Evolutionary conservation across 2,329 filamentous ascomycete genomes (phyloP), one percentile per base, ranked within the genome.

Genomic region (Aspergillus proliferans): DNA sequence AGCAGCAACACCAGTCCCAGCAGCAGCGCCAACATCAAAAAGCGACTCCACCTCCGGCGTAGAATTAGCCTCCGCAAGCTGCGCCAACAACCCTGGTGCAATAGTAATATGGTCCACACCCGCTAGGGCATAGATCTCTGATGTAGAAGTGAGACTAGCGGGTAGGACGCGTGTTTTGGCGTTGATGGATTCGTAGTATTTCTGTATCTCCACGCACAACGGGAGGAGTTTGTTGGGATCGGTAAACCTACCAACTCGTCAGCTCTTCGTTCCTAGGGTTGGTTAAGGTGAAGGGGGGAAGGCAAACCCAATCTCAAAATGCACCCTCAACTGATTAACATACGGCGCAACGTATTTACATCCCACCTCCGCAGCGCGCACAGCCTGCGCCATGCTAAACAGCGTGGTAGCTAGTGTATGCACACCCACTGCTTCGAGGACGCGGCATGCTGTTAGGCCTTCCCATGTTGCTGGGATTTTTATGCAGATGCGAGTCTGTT

Each of bases 381-480:
- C 71, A 0, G 81, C 82, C 59, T 85, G 83, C 38, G 79, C 72
- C 56, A 84, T 73, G 40, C 77, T 79, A 57, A 85, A 86, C 43
- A 86, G 68, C 2, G 80, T 83, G 0, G 83, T 86, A 0, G 80
- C 81, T 2, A 85, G 68, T 0, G 82, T 84, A 1, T 72, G 68
- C n/a, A 84, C 77, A 1, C 79, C 78, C 8, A 71, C 65, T 14
- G 61, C 55, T 57, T 84, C 76, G 4, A 86, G 68, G 3, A 68
- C 67, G 3, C 71, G 72, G 51, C 81, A 84, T 1, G 83, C 83
- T 55, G 78, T 72, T 12, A 86, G 68, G 1, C 83, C 83, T 57
- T 84, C 81, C 76, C 79, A 85, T 0, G 81, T 85, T 6, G 76
- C 72, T 0, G 81, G 79, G 38, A 86, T 78, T 58, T 85, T 85